Conservation (phyloP, 768 basidiomycete genomes). For the Myochromella boudieri region DNA sequence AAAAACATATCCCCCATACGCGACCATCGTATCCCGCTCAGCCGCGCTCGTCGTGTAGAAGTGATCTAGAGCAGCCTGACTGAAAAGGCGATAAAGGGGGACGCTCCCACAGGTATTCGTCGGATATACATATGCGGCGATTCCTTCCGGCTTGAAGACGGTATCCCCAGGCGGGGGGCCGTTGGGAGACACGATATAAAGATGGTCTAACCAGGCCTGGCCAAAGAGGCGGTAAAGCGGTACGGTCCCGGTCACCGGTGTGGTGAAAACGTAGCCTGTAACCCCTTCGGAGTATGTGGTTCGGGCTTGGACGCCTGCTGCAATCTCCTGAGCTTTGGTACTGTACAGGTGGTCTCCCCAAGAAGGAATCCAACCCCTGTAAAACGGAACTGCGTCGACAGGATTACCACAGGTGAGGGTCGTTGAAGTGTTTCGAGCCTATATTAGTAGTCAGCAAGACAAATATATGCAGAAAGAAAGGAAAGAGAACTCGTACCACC, state of each 20-base stretch:
- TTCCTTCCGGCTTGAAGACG: constrained; percentile 14
- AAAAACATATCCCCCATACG: constrained; percentile 9
- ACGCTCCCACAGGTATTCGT: constrained; percentile 8
- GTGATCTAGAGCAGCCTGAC: constrained; percentile 15
- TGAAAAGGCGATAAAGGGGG: constrained; percentile 23
- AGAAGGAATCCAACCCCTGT: background rate
- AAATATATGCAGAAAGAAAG: background rate
- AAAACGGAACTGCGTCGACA: constrained; percentile 7
- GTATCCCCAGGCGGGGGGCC: constrained; percentile 12
- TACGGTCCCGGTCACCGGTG: constrained; percentile 7
- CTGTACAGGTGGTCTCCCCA: constrained; percentile 16
- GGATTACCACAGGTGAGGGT: constrained; percentile 11
- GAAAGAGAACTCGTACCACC: background rate
- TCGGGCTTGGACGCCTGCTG: constrained; percentile 11
- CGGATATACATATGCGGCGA: constrained; percentile 18
- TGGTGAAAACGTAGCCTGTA: constrained; percentile 16
- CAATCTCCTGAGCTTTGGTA: constrained; percentile 9
- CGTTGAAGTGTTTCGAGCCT: background rate
- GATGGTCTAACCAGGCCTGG: constrained; percentile 15
- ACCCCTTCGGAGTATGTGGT: constrained; percentile 15
- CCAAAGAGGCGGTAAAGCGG: constrained; percentile 22
- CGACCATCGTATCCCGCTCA: constrained; percentile 15
- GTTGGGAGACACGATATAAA: constrained; percentile 19
- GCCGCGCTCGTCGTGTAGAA: constrained; percentile 23
- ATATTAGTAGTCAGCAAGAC: background rate